These are phyloP conservation scores for Trypanosoma congolense DNA, from an alignment of 208 protist species.

Conservation along the genomic window DNA sequence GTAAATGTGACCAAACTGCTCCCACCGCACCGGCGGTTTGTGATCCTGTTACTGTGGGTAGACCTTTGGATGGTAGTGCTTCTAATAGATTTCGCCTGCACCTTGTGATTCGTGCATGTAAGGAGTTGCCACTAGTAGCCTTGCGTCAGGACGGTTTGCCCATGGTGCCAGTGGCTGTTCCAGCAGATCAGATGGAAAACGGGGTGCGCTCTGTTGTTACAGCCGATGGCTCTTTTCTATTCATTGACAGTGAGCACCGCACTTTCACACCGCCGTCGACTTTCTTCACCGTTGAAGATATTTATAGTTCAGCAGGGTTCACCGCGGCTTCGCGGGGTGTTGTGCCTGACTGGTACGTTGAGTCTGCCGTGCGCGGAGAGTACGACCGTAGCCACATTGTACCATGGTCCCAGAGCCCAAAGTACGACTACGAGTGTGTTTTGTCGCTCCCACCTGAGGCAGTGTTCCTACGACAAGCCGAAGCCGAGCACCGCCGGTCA, in stretches of 20 bases:
- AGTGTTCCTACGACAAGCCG: conserved; percentile 22
- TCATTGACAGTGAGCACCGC: conserved; percentile 23
- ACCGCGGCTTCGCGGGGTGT: conserved; percentile 22
- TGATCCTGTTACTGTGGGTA: neutral
- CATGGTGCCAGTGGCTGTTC: conserved; percentile 3
- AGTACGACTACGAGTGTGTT: conserved; percentile 68
- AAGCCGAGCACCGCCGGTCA: neutral
- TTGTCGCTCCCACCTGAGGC: conserved; percentile 49
- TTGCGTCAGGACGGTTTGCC: conserved; percentile 15
- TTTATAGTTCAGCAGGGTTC: conserved; percentile 39
- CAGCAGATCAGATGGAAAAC: conserved; percentile 19
- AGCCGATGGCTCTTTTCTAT: conserved; percentile 15
- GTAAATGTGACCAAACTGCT: neutral
- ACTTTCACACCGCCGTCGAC: conserved; percentile 47
- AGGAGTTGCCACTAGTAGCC: conserved; percentile 52
- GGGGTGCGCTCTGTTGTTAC: conserved; percentile 21
- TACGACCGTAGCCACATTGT: conserved; percentile 67
- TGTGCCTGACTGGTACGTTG: conserved; percentile 62
- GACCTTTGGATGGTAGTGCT: neutral
- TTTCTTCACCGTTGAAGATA: conserved; percentile 77
- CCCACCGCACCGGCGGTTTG: neutral
- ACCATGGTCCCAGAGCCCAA: conserved; percentile 36
- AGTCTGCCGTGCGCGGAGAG: conserved; percentile 43
- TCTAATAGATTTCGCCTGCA: conserved; percentile 36
- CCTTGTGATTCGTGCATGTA: conserved; percentile 44